Conservation (phyloP, 495 filamentous ascomycete genomes). For the Bacidia gigantensis region DNA sequence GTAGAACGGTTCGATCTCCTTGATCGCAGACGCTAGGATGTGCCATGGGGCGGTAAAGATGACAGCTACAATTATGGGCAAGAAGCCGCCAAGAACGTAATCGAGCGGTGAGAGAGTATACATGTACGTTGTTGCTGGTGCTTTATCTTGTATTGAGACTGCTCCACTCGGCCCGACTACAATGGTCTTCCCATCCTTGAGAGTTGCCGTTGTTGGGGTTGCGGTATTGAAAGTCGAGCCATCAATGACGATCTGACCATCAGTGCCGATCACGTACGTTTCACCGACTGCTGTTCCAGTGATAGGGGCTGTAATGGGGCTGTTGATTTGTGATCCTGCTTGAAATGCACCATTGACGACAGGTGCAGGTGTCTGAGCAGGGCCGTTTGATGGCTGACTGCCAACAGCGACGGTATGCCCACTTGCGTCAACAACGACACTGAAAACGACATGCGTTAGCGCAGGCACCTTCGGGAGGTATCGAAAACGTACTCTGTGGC, state of each 20-base stretch:
- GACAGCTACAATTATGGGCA: slow-evolving; percentile 8
- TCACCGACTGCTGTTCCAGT: neutral
- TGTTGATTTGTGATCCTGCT: neutral
- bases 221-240: slow-evolving; percentile 2
- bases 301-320: neutral
- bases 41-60: slow-evolving; percentile 4
- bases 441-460: neutral
- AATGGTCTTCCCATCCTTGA: neutral
- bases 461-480: neutral
- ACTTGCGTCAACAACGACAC: neutral
- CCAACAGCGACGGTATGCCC: neutral
- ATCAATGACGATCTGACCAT: neutral
- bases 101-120: neutral
- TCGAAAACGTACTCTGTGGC: neutral
- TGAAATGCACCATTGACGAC: neutral
- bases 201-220: slow-evolving; percentile 2
- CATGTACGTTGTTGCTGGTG: neutral
- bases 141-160: neutral
- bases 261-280: neutral
- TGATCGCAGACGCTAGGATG: slow-evolving; percentile 7
- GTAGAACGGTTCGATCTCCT: slow-evolving; percentile 14
- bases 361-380: neutral
- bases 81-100: slow-evolving; percentile 9
- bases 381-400: neutral
- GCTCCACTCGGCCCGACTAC: neutral